Evolutionary conservation across 768 basidiomycete genomes (phyloP), one percentile per base, ranked within the genome.

Genomic region (Auricularia sp.): DNA sequence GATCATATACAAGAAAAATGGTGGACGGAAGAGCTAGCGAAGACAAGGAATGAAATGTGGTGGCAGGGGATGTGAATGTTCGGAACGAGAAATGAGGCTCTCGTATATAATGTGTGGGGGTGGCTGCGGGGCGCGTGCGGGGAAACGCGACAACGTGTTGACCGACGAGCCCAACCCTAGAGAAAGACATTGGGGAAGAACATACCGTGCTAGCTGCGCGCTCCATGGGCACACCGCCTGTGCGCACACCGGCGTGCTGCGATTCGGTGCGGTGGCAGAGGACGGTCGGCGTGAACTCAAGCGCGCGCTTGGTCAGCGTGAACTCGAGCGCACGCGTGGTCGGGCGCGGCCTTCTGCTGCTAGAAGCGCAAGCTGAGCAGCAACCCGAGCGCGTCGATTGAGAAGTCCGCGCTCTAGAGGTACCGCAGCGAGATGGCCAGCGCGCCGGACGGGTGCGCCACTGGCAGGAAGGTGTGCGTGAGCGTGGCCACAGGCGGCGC

Each of bases 361-460:
- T n/a, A n/a, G n/a, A n/a, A n/a, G n/a, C n/a, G n/a, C n/a, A n/a
- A 88, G 2, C 88, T 90, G 3, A 92, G 77, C 1, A 91, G 75
- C 1, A 87, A 86, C 74, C 92, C 91, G 36, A 87, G 79, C 67
- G 90, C 87, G 73, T 91, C 88, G 36, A 91, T 76, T 66, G 84
- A 80, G 77, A 92, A 92, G 69, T 81, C 77, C 3, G 90, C 88
- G 1, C 81, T 76, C 12, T 81, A 77, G 59, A 91, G 83, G 74
- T 89, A 91, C 34, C 82, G 84, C 42, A 81, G 74, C 8, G 84
- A 78, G 62, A 93, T 79, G 0, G 79, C 76, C 63, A 92, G 81
- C 0, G 81, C 77, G 60, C 90, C 91, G 72, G 75, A 74, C 4
- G 88, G 88, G 66, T 90, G 87, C 12, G 84, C 81, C 16, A 93